Evolutionary conservation across 2,329 filamentous ascomycete genomes (phyloP).

Genomic region (Tolypocladium guangdongense): DNA sequence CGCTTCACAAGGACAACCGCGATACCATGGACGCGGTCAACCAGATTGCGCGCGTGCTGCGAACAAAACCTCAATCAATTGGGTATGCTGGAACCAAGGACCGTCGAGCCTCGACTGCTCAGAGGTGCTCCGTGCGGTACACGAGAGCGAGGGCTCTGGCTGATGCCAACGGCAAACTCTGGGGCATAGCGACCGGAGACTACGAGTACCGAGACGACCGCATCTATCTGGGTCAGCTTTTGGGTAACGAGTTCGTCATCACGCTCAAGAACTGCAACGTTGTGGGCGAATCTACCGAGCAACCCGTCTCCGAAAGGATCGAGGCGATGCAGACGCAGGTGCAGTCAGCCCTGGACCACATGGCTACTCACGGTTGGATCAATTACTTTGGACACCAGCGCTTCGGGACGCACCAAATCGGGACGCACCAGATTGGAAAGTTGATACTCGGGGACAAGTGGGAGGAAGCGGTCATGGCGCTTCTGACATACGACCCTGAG

Average conservation of each 20-base stretch:
- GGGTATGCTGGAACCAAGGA: conserved; percentile 80
- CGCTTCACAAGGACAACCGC: conserved; percentile 91
- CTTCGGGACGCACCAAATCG: conserved; percentile 78
- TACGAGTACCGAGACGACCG: conserved; percentile 64
- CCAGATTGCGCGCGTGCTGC: conserved; percentile 63
- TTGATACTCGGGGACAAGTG: conserved; percentile 76
- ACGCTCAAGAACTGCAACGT: conserved; percentile 78
- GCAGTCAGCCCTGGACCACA: conserved; percentile 50
- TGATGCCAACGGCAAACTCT: conserved; percentile 51
- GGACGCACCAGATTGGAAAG: conserved; percentile 76
- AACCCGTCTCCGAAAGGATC: conserved; percentile 16
- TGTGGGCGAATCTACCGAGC: conserved; percentile 20
- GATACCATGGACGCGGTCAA: conserved; percentile 88
- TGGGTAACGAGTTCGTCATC: conserved; percentile 87
- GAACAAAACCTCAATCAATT: conserved; percentile 65
- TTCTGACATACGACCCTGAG: conserved; percentile 61
- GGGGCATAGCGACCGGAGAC: conserved; percentile 60
- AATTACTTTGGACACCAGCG: conserved; percentile 98
- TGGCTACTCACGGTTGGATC: conserved; percentile 72
- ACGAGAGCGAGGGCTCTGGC: conserved; percentile 48
- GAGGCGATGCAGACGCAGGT: conserved; percentile 27
- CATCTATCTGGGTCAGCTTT: conserved; percentile 72
- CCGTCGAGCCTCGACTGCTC: conserved; percentile 73
- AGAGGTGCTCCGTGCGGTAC: conserved; percentile 59
- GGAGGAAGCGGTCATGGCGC: conserved; percentile 64